Evolutionary conservation across 208 protist species (phyloP).

Genomic region (Trypanosomatidae sp.): DNA sequence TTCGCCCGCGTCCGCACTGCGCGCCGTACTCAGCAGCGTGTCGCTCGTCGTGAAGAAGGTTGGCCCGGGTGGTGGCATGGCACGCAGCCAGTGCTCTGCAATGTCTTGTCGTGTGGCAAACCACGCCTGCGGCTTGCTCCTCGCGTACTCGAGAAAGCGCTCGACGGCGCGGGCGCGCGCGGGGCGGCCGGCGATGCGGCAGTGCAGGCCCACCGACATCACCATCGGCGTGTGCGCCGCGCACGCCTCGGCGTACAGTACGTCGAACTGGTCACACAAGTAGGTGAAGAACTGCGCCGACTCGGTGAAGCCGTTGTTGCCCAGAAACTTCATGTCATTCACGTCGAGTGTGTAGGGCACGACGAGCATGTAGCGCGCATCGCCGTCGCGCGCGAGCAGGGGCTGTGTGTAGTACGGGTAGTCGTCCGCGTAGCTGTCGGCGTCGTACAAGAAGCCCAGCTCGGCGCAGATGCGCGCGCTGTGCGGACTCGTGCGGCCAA

Average conservation of each 20-base stretch:
- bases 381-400: conserved; percentile 6
- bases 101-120: conserved; percentile 13
- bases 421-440: conserved; percentile 22
- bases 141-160: conserved; percentile 12
- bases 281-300: conserved; percentile 20
- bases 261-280: conserved; percentile 18
- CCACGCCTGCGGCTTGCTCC: conserved; percentile 12
- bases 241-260: conserved; percentile 16
- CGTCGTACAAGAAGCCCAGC: conserved; percentile 19
- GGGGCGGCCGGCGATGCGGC: conserved; percentile 14
- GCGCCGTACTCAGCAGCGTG: neutral
- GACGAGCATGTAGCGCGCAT: conserved; percentile 12
- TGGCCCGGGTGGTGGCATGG: conserved; percentile 8
- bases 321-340: conserved; percentile 20
- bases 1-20: neutral
- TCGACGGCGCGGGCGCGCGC: conserved; percentile 8
- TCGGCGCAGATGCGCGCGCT: conserved; percentile 14
- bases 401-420: conserved; percentile 23
- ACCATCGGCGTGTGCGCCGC: conserved; percentile 7
- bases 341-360: conserved; percentile 17
- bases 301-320: conserved; percentile 20
- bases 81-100: conserved; percentile 10
- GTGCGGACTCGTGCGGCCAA: conserved; percentile 22
- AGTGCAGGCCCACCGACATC: conserved; percentile 22
- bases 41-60: no score